These are phyloP conservation scores for Talaromyces albobiverticillius DNA, from an alignment of 2,329 filamentous ascomycete species.

Conservation along the genomic window DNA sequence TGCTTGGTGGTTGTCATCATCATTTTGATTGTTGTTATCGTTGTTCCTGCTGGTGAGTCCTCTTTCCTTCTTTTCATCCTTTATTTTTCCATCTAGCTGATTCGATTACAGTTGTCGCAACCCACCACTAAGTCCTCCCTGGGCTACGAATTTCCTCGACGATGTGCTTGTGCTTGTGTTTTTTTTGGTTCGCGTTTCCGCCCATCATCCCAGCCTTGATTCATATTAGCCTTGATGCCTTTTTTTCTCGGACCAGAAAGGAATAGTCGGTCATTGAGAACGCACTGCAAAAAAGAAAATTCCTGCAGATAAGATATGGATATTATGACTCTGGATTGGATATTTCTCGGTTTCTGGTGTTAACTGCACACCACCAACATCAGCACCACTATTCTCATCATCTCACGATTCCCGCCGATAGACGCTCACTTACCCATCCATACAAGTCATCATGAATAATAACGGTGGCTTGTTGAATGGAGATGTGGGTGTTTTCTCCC, in stretches of 20 bases:
- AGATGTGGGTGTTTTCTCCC: conserved; percentile 10
- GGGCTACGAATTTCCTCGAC: conserved; percentile 27
- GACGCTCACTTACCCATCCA: not conserved
- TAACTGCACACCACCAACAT: conserved; percentile 3
- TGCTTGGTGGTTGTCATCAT: conserved; percentile 90
- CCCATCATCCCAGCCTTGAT: conserved; percentile 17
- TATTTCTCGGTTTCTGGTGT: conserved; percentile 3
- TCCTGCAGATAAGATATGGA: conserved; percentile 6
- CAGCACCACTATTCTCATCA: not conserved
- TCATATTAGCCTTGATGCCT: conserved; percentile 20
- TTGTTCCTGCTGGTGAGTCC: conserved; percentile 74
- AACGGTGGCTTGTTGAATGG: conserved; percentile 22
- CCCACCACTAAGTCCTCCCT: conserved; percentile 36
- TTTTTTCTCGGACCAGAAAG: conserved; percentile 17
- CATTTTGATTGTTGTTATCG: conserved; percentile 87
- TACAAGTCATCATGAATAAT: conserved; percentile 4
- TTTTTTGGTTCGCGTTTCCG: conserved; percentile 30
- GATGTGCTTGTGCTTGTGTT: conserved; percentile 30
- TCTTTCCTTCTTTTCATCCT: not conserved
- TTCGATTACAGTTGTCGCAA: conserved; percentile 40
- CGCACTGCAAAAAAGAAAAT: not conserved
- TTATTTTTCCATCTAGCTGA: not conserved
- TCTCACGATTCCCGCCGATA: too few relatives aligned
- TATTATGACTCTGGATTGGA: conserved; percentile 4
- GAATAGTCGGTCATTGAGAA: conserved; percentile 4